Base-by-base conservation (phyloP, 2,329 filamentous ascomycete species). In the Ophiostoma pallidulum region DNA sequence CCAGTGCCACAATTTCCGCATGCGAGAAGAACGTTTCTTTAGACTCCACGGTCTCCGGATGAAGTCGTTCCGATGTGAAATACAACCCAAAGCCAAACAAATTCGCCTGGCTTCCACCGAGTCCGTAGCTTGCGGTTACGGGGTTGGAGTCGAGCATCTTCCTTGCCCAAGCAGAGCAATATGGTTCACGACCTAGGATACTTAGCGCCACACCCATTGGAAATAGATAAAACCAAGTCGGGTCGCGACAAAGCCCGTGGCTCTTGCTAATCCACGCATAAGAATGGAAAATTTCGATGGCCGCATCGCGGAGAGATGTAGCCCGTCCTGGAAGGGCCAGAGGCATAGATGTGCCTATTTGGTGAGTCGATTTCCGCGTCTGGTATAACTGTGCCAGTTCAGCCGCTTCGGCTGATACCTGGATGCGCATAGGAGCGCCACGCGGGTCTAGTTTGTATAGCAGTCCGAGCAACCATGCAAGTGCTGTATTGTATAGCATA, bases 401-500 rank as follows among this genome's bases (percentile, higher is more conserved):
- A 10, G 6, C 24, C 24, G 24, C 24, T 28, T 28, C 24, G 5
- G 24, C 24, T 6, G 6, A 28, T 5, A 10, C 10, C 5, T 28
- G 5, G 10, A 28, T 28, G 10, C 24, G 24, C 24, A 28, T 28
- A 5, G 24, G 24, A 28, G 24, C 24, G 10, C 24, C 24, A 28
- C 24, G 5, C 10, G 24, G 24, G 10, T 28, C 24, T 10, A 28
- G 5, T 10, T 28, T 28, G 24, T 28, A 45, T 8, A 45, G 22
- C 20, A 45, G 32, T 19, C 16, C 42, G 12, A 45, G 32, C 20
- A 45, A 22, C 42, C 42, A 45, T 10, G 38, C 6, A 4, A 45
- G 24, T 4, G 38, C 42, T 14, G 42, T 35, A 28, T 45, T 45
- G 42, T 45, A 45, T n/a, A 45, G n/a, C 42, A 45, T 45, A 5